phyloP scores from a whole-genome alignment of 192 early-diverging fungal species.

The Coemansia javaensis region DNA sequence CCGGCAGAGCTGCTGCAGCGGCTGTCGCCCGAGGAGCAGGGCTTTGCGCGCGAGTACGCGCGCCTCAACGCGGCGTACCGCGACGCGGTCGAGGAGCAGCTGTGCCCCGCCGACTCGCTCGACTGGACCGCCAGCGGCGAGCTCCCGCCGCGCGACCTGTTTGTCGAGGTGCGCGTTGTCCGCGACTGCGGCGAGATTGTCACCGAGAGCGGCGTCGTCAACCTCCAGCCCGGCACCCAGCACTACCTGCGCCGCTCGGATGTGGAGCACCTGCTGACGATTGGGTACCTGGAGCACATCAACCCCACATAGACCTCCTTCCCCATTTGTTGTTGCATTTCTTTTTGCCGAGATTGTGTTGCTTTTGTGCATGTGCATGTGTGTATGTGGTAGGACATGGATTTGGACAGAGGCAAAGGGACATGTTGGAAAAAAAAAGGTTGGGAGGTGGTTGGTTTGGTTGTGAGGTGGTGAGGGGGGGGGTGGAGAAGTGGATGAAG shows the following conservation, averaged over 20 bases:
- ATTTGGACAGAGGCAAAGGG: no score
- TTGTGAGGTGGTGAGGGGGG: no score
- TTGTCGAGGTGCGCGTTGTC: constrained; percentile 85
- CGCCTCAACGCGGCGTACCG: constrained; percentile 61
- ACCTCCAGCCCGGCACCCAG: constrained; percentile 74
- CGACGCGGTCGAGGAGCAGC: constrained; percentile 41
- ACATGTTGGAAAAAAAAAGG: no score
- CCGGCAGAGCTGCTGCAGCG: constrained; percentile 8
- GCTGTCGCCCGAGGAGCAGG: constrained; percentile 35
- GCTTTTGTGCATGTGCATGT: no score
- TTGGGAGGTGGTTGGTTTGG: no score
- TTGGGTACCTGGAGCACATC: constrained; percentile 80
- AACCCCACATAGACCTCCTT: no score
- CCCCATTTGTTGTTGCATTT: no score
- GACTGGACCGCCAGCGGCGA: constrained; percentile 73
- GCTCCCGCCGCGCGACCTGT: constrained; percentile 84
- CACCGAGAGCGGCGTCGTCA: constrained; percentile 78
- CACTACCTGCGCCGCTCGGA: constrained; percentile 83
- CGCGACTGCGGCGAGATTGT: constrained; percentile 87
- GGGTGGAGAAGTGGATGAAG: no score
- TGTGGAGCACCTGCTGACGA: constrained; percentile 81
- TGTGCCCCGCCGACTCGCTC: constrained; percentile 50
- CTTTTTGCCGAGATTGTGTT: no score
- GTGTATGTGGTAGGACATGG: no score
- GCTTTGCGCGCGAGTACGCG: constrained; percentile 55